Percentiles rank a stretch among this genome's conserved stretches.
phyloP scores from a whole-genome alignment of 495 filamentous ascomycete species.

The Tuber brumale region DNA sequence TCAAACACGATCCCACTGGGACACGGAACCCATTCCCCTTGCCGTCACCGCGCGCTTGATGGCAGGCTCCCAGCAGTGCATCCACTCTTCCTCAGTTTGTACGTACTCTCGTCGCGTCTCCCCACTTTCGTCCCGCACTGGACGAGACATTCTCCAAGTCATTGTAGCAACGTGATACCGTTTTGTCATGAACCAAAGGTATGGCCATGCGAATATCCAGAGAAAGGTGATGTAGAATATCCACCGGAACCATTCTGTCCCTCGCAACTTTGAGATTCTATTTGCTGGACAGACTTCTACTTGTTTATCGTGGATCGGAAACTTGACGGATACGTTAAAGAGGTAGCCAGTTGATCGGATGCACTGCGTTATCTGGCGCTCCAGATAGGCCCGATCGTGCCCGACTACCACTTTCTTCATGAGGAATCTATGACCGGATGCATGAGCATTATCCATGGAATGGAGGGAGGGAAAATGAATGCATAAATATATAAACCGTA shows the following conservation, averaged over 20 bases:
- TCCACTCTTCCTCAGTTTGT: slow-evolving; percentile 25
- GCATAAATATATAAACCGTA: not conserved
- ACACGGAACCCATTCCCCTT: slow-evolving; percentile 5
- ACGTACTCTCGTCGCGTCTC: slow-evolving; percentile 15
- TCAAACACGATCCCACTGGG: not conserved
- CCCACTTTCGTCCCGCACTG: slow-evolving; percentile 25
- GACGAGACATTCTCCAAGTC: slow-evolving; percentile 50
- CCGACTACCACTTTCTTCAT: slow-evolving; percentile 29
- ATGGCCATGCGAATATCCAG: slow-evolving; percentile 59
- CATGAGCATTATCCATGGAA: not conserved
- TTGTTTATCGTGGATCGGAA: slow-evolving; percentile 48
- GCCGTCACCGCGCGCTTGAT: slow-evolving; percentile 24
- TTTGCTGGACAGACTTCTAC: slow-evolving; percentile 54
- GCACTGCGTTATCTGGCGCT: slow-evolving; percentile 47
- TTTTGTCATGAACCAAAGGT: slow-evolving; percentile 56
- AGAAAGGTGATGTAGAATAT: slow-evolving; percentile 57
- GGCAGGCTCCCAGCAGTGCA: slow-evolving; percentile 22
- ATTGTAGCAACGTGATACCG: slow-evolving; percentile 54
- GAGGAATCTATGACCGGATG: slow-evolving; percentile 21
- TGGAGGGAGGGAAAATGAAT: not conserved
- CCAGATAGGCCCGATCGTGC: slow-evolving; percentile 23
- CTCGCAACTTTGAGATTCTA: slow-evolving; percentile 53
- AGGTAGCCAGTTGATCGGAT: slow-evolving; percentile 57
- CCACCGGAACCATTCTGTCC: slow-evolving; percentile 53
- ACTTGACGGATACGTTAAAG: slow-evolving; percentile 50